Evolutionary conservation across 129 eudicot genomes (phyloP).

Genomic region (Mikania micrantha): DNA sequence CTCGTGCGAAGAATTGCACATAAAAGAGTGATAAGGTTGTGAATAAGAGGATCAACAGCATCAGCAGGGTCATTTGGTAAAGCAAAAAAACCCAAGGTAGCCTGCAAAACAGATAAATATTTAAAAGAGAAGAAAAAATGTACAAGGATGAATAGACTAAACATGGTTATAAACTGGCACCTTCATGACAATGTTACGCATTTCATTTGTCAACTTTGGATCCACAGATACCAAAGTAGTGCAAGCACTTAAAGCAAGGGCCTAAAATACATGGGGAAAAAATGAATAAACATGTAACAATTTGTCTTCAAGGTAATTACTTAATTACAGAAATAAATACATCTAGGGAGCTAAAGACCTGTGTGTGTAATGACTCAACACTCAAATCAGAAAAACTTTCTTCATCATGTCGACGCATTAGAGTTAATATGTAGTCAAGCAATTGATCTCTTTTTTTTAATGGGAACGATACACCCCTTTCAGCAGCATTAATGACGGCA

Average conservation of each 20-base stretch:
- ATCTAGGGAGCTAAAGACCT: slow-evolving; percentile 37
- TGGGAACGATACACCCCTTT: slow-evolving; percentile 89
- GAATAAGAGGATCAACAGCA: slow-evolving; percentile 67
- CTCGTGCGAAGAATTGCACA: slow-evolving; percentile 93
- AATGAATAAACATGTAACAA: neutral
- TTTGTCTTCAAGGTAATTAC: neutral
- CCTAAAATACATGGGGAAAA: slow-evolving; percentile 37
- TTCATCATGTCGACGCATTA: slow-evolving; percentile 89
- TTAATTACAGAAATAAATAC: neutral
- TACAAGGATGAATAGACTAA: neutral
- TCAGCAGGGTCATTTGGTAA: slow-evolving; percentile 85
- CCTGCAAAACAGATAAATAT: slow-evolving; percentile 39
- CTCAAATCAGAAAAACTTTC: slow-evolving; percentile 78
- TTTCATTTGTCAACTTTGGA: slow-evolving; percentile 87
- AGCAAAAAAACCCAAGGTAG: slow-evolving; percentile 91
- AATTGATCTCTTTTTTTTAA: slow-evolving; percentile 82
- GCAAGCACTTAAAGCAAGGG: slow-evolving; percentile 97
- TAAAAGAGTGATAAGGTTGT: slow-evolving; percentile 78
- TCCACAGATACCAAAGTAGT: slow-evolving; percentile 98
- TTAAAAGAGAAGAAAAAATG: neutral
- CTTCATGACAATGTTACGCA: slow-evolving; percentile 88
- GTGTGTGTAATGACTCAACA: slow-evolving; percentile 75
- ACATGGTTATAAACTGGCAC: slow-evolving; percentile 29
- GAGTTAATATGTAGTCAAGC: slow-evolving; percentile 82
- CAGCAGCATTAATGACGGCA: slow-evolving; percentile 89